Evolutionary conservation across 2,329 filamentous ascomycete species (phyloP).

Genomic region (Dactylellina drechsleri): DNA sequence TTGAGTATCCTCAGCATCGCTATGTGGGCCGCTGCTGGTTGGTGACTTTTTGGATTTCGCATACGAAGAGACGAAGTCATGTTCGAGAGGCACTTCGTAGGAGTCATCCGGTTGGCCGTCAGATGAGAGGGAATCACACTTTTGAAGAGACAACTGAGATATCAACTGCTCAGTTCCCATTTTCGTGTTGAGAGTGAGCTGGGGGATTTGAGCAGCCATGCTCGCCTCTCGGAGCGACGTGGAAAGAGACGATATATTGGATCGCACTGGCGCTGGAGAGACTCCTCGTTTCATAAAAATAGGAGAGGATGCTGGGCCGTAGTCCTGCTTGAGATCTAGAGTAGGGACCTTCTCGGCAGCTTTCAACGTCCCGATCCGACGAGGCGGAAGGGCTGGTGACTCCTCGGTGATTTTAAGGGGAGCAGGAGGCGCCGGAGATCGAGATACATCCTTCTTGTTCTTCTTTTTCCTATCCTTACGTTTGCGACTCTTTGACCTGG

Average conservation of each 20-base stretch:
- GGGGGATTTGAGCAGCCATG: conserved; percentile 50
- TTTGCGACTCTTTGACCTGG: conserved; percentile 50
- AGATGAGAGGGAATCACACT: conserved; percentile 39
- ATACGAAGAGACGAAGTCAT: conserved; percentile 47
- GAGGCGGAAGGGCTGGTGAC: conserved; percentile 38
- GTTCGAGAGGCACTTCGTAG: conserved; percentile 44
- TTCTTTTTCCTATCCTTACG: conserved; percentile 50
- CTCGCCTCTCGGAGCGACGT: conserved; percentile 48
- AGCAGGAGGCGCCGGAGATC: conserved; percentile 34
- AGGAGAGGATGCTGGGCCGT: conserved; percentile 28
- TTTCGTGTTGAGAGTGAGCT: conserved; percentile 51
- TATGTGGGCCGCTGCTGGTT: conserved; percentile 40
- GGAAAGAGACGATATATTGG: conserved; percentile 46
- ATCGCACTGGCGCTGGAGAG: conserved; percentile 45
- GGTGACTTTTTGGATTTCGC: conserved; percentile 51
- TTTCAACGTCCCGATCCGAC: conserved; percentile 39
- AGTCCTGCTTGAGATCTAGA: conserved; percentile 36
- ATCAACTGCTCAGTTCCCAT: conserved; percentile 45
- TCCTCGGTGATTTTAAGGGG: conserved; percentile 41
- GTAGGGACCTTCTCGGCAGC: conserved; percentile 28
- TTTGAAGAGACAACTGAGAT: conserved; percentile 47
- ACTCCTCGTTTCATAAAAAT: conserved; percentile 47
- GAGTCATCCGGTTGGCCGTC: conserved; percentile 42
- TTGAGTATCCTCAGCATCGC: conserved; percentile 31
- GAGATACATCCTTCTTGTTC: conserved; percentile 27